Conservation (phyloP, 75 land plant species). For the Sequoia sempervirens region DNA sequence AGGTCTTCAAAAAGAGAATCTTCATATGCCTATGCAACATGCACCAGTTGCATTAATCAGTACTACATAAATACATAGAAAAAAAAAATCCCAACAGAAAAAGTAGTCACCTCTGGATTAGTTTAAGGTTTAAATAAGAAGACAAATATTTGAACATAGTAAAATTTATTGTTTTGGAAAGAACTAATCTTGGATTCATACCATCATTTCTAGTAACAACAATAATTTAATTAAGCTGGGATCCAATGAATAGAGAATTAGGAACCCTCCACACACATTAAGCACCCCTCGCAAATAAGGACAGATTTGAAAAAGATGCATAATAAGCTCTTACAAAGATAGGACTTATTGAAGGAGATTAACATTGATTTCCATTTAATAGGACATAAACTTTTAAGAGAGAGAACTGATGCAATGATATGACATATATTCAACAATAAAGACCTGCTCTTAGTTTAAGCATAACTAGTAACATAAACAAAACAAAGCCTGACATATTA, state of each 20-base stretch:
- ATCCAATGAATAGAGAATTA: background rate
- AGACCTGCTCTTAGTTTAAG: background rate
- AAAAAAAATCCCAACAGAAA: background rate
- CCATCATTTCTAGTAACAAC: background rate
- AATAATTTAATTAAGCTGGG: background rate
- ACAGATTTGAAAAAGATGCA: background rate
- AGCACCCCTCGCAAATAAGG: background rate
- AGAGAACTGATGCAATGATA: background rate
- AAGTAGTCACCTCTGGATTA: background rate
- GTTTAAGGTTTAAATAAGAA: background rate
- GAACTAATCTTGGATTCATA: background rate
- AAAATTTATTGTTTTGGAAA: background rate
- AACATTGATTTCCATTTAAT: background rate
- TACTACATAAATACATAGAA: background rate
- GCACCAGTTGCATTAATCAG: background rate
- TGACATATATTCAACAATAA: background rate
- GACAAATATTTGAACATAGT: background rate
- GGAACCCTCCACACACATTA: background rate
- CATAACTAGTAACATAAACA: background rate
- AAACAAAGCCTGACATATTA: no score
- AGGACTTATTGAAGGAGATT: background rate
- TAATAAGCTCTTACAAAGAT: background rate
- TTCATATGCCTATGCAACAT: constrained; percentile 34
- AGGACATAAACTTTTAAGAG: background rate
- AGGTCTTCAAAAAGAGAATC: constrained; percentile 68